Conservation (phyloP, 106 monocot species). For the Dendrobium catenatum region DNA sequence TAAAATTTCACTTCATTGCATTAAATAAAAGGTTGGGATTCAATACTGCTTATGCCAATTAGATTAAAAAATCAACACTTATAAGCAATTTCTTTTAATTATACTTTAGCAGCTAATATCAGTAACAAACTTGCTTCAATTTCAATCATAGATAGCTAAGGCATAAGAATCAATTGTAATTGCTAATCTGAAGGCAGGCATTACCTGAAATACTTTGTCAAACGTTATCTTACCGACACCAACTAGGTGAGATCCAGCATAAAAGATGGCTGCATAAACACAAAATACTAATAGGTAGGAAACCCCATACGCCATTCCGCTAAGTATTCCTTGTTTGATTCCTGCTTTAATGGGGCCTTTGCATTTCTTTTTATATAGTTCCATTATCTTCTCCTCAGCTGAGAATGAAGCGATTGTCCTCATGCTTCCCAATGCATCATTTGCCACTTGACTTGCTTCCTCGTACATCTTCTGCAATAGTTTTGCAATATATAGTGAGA, state of each 20-base stretch:
- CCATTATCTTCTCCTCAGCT: constrained; percentile 60
- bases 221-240: constrained; percentile 45
- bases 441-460: constrained; percentile 64
- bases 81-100: no score
- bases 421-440: constrained; percentile 60
- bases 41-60: no score
- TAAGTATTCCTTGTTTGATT: constrained; percentile 42
- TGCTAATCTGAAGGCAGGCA: not conserved
- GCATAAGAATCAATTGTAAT: not conserved
- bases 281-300: constrained; percentile 47
- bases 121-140: no score
- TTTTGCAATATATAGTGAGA: not conserved
- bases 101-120: no score
- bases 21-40: no score
- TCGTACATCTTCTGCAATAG: constrained; percentile 54
- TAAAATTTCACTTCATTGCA: no score
- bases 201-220: constrained; percentile 46
- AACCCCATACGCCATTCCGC: constrained; percentile 43
- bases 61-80: no score
- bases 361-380: constrained; percentile 53
- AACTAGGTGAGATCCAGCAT: constrained; percentile 54
- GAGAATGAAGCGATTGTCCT: constrained; percentile 59
- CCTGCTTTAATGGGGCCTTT: constrained; percentile 41
- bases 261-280: constrained; percentile 51
- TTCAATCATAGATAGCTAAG: not conserved